Base-by-base conservation (phyloP, 1,284 basidiomycete genomes). In the Melampsora americana region DNA sequence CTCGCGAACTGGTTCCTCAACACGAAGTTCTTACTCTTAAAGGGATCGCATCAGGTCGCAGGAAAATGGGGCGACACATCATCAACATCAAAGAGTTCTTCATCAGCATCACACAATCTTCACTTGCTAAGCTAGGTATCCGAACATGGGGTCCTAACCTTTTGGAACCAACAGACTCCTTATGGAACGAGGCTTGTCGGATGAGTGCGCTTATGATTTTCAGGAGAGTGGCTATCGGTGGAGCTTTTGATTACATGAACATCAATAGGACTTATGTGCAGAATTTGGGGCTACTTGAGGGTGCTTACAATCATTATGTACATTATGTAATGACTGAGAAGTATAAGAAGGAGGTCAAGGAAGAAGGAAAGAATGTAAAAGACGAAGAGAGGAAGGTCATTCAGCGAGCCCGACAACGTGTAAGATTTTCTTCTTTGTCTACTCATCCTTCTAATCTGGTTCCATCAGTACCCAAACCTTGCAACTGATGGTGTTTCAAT, bases 271-370 rank as follows among this genome's bases (percentile, higher is more conserved):
- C 64, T 18, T 66, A 39, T 32, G 18, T 42, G 4, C 18, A 66
- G 12, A 26, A 66, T 42, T 28, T 39, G 42, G 30, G 32, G 16
- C 26, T 66, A 30, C 30, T 66, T 44, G 12, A 32, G 18, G 14
- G 11, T 18, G 64, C 39, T 35, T 66, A 66, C n/a, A 32, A 66
- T 66, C 64, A 66, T 30, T 66, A 66, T 42, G 64, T 66, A 4
- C 64, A 66, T 30, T 66, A 66, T 66, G 18, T 66, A 9, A 66
- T 66, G 64, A 6, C 39, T 3, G 30, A 39, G 39, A 18, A n/a
- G 20, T 66, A 66, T n/a, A 66, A 66, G 20, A 39, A 66, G 32
- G 64, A 66, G 35, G 35, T 7, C 2, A 42, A 44, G n/a, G 64
- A 66, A 44, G 64, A 39, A 66, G 64, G 64, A 4, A 66, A 39